Evolutionary conservation across 805 yeast genomes (phyloP), one percentile per base, ranked within the genome.

Genomic region (Candida ovalis): DNA sequence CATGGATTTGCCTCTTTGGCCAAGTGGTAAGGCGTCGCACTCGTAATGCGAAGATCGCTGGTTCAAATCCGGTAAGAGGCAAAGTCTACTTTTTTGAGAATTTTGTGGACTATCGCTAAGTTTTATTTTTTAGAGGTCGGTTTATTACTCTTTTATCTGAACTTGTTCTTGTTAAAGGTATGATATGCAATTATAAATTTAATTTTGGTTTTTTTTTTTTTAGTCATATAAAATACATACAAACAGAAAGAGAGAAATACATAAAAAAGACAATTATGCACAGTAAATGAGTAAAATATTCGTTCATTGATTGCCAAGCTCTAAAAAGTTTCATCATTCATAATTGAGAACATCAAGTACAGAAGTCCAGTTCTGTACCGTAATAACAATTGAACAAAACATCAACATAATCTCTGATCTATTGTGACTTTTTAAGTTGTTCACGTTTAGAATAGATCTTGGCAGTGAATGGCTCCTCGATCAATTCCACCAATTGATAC

Each of bases 381-480:
- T 8, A 12, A 27, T 8, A 27, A 8, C 8, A 27, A 27, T 27
- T 8, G 30, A 27, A 12, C 8, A 27, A 27, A 27, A 27, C 30
- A 27, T n/a, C n/a, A n/a, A n/a, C n/a, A n/a, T n/a, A n/a, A n/a
- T n/a, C n/a, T 25, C 2, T 37, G 15, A 23, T 22, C 8, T 22
- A 37, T 22, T 40, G 9, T 8, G n/a, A 15, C 30, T 56, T 54
- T 36, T 65, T 57, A 46, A 55, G 51, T 52, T 60, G 62, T 55
- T 72, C 85, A 55, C 88, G 77, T 57, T 78, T 75, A n/a, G 92
- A 86, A 62, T 94, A 94, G 52, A 94, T 94, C 64, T 76, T 79
- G 22, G 87, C 96, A 21, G 99, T 94, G 74, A 91, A 94, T 15
- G 99, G 99, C 63, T 92, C 99, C 70, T 94, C 99, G 58, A 92